Percentiles rank a stretch among this genome's conserved stretches.
These are phyloP conservation scores for Flaveria bidentis DNA, from an alignment of 129 eudicot species.

Conservation along the genomic window DNA sequence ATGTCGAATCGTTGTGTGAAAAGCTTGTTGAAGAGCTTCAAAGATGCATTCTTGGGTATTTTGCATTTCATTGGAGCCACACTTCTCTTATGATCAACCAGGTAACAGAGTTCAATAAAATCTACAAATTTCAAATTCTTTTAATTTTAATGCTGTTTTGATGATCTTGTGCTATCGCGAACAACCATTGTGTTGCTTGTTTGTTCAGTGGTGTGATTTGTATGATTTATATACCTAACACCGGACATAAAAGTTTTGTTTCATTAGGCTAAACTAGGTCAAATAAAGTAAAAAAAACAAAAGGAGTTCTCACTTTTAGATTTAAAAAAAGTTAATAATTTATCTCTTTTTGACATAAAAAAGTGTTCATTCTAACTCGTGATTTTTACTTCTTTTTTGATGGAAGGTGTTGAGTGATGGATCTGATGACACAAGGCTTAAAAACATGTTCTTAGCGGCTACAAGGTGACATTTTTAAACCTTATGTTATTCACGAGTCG, in stretches of 20 bases:
- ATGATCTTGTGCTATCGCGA: neutral
- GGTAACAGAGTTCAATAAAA: constrained; percentile 34
- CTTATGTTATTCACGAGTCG: neutral
- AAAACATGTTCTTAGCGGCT: constrained; percentile 69
- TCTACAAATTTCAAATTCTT: neutral
- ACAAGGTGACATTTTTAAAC: constrained; percentile 49
- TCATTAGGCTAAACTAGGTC: too few relatives aligned
- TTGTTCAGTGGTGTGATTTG: neutral
- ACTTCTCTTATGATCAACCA: constrained; percentile 56
- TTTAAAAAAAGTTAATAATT: too few relatives aligned
- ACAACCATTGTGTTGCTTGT: neutral
- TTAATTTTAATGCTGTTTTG: neutral
- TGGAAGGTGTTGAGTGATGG: constrained; percentile 64
- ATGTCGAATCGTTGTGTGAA: constrained; percentile 51
- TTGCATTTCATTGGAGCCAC: constrained; percentile 76
- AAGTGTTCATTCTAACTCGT: neutral
- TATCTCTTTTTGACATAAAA: neutral
- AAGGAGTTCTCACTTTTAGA: too few relatives aligned
- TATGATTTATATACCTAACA: neutral
- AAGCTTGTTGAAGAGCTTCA: constrained; percentile 78
- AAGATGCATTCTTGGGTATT: constrained; percentile 76
- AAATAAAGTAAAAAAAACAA: too few relatives aligned
- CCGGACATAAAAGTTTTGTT: too few relatives aligned
- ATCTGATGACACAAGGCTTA: constrained; percentile 61
- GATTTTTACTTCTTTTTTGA: neutral